Conservation (phyloP, 2,329 filamentous ascomycete genomes). For the Fusarium pininemorale region DNA sequence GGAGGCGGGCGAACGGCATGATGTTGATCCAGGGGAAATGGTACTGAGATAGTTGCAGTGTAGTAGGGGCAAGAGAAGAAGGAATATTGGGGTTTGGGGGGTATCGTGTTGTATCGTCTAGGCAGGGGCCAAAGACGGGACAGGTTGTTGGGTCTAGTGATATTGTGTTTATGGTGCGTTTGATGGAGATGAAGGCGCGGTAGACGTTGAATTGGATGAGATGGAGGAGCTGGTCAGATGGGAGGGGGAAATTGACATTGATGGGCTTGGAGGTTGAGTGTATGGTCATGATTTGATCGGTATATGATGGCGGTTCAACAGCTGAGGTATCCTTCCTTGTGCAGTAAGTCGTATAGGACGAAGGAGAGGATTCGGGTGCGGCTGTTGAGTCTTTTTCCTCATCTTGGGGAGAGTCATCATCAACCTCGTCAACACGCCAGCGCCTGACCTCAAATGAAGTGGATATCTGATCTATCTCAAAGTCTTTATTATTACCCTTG, state of each 20-base stretch:
- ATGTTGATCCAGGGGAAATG: slow-evolving; percentile 7
- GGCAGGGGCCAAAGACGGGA: neutral
- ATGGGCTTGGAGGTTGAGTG: rapidly evolving
- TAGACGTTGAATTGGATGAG: neutral
- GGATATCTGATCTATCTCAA: neutral
- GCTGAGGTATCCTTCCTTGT: rapidly evolving
- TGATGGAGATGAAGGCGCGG: neutral
- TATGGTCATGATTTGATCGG: neutral
- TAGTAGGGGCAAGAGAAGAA: neutral
- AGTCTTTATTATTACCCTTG: neutral
- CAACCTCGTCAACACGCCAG: neutral
- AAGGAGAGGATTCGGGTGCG: rapidly evolving
- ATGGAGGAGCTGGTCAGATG: neutral
- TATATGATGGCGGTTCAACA: rapidly evolving
- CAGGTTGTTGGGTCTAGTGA: neutral
- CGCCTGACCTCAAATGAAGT: neutral
- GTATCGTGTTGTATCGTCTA: neutral
- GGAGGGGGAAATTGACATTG: neutral
- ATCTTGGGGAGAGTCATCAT: neutral
- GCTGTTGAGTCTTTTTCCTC: rapidly evolving
- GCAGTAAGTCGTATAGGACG: rapidly evolving
- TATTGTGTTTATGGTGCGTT: neutral
- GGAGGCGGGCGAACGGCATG: neutral
- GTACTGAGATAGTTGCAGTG: neutral
- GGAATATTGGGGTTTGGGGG: neutral